These are phyloP conservation scores for Cucurbita moschata DNA, from an alignment of 306 rosid genomes.

Conservation along the genomic window DNA sequence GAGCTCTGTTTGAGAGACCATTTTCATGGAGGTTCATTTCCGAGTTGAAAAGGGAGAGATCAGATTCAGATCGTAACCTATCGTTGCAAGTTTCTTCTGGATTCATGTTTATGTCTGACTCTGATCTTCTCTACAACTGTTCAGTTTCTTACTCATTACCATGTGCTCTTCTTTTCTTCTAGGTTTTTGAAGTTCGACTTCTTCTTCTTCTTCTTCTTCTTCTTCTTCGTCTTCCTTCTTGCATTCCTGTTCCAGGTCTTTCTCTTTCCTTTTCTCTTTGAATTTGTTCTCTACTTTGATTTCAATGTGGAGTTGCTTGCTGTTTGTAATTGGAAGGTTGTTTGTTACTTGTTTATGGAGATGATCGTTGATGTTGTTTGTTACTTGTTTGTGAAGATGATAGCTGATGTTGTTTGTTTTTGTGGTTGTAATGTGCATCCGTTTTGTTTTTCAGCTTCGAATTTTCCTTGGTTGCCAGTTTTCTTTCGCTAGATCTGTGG, in stretches of 20 bases:
- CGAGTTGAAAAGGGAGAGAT: constrained; percentile 7
- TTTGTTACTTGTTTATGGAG: background rate
- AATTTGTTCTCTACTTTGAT: background rate
- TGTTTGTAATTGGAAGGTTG: background rate
- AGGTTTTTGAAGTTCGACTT: constrained; percentile 9
- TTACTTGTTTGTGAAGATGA: background rate
- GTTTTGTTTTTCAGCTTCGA: background rate
- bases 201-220: background rate
- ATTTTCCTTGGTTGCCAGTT: background rate
- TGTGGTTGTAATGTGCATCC: background rate
- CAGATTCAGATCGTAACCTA: constrained; percentile 11
- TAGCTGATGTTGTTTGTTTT: background rate
- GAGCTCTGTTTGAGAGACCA: constrained; percentile 16
- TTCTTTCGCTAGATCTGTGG: constrained; percentile 2
- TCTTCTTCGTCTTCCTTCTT: constrained; percentile 4
- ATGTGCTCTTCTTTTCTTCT: background rate
- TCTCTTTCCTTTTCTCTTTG: constrained; percentile 11
- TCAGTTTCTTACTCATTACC: constrained; percentile 12
- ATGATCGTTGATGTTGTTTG: background rate
- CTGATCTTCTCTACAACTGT: constrained; percentile 7
- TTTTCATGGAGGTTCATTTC: constrained; percentile 28
- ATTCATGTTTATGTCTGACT: constrained; percentile 6
- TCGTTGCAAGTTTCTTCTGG: background rate
- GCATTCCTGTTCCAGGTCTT: constrained; percentile 32
- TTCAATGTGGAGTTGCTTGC: background rate